Base-by-base conservation (phyloP, 176 grass and related monocot genomes). In the Carex kokanica region DNA sequence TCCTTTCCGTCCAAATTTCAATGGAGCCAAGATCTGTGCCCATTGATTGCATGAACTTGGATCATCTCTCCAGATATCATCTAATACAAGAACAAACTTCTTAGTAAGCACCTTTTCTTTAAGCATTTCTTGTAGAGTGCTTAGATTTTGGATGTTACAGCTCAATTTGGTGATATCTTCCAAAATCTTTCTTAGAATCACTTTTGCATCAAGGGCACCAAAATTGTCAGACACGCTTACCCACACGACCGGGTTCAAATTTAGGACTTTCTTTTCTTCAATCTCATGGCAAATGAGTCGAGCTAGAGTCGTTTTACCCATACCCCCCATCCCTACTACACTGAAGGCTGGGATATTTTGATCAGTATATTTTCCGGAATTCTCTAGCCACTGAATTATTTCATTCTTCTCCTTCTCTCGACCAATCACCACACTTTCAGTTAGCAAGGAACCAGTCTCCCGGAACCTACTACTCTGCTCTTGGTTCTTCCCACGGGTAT, bases 301-400 rank as follows among this genome's bases (percentile, higher is more conserved):
- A 43, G 84, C 84, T 15, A 87, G 49, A 63, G 85, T 83, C 2
- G 85, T 87, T 61, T 87, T 87, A 59, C 85, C 85, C 79, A 87
- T 64, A 14, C 84, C 84, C 2, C 84, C 84, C 72, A 78, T 78
- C 20, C 84, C 84, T 64, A 85, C 38, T 63, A 85, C 73, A 58
- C 71, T 18, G 32, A 67, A 40, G 45, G 80, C 80, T 51, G 80
- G 32, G 80, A 53, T 38, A 55, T 54, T 83, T 6, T 55, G 16
- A 63, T 4, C 8, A 4, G 16, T 21, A 52, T 83, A 1, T 47
- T 83, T 61, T n/a, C 43, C 36, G 9, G 24, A 6, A 64, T 83
- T 71, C 2, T 24, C 14, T 21, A 84, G 49, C 81, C 81, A 84
- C 31, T 84, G 8, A 78, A 85, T 68, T 85, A 78, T 85, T 10